Evolutionary conservation across 2,329 filamentous ascomycete species (phyloP).

Genomic region (Colletotrichum karsti): DNA sequence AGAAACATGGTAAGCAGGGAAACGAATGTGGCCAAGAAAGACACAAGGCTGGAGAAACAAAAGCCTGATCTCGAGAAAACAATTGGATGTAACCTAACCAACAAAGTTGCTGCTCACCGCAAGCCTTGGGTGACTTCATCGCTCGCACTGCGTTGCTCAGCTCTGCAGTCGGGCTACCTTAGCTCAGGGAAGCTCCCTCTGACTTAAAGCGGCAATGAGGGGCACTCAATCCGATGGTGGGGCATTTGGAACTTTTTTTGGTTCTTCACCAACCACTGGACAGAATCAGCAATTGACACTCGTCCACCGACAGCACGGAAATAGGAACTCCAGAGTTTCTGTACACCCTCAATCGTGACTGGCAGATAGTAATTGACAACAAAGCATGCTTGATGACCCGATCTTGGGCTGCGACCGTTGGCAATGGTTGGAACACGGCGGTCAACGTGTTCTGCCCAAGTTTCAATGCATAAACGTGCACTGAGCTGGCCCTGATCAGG

Average conservation of each 20-base stretch:
- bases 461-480: conserved; percentile 25
- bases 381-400: conserved; percentile 8
- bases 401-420: conserved; percentile 7
- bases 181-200: conserved; percentile 23
- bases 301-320: background rate
- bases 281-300: background rate
- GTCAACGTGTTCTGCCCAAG: conserved; percentile 12
- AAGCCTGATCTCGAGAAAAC: background rate
- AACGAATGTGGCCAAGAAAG: background rate
- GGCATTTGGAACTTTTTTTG: conserved; percentile 54
- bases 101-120: background rate
- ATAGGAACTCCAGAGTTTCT: background rate
- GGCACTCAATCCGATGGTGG: conserved; percentile 63
- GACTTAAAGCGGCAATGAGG: conserved; percentile 73
- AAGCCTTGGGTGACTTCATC: conserved; percentile 21
- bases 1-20: background rate
- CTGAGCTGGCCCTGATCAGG: conserved; percentile 25
- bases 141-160: conserved; percentile 9
- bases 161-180: conserved; percentile 5
- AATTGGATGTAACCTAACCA: background rate
- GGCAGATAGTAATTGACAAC: conserved; percentile 13
- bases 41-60: conserved; percentile 12
- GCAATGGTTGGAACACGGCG: background rate
- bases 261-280: conserved; percentile 31
- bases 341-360: conserved; percentile 15